A percentile compares a stretch with the other conserved stretches of the same genome.
Conservation (phyloP, 2,329 filamentous ascomycete genomes). For the Fusarium hostae region DNA sequence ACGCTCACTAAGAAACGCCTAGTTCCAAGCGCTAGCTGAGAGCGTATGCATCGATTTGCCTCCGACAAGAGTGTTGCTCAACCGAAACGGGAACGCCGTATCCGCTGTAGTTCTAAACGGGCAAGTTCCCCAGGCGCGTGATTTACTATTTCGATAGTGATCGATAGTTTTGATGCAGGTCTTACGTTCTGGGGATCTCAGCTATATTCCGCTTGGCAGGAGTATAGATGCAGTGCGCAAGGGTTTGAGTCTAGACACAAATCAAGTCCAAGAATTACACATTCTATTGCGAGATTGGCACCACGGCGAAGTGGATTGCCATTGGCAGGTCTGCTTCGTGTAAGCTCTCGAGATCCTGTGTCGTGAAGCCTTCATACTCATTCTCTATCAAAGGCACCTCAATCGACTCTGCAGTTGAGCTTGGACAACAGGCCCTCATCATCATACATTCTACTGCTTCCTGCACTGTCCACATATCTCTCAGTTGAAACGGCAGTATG, state of each 20-base stretch:
- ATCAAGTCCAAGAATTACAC: too few species aligned
- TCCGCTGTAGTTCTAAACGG: neutral
- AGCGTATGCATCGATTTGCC: neutral
- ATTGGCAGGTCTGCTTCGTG: neutral
- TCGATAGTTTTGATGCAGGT: neutral
- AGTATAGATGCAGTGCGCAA: neutral
- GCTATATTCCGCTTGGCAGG: neutral
- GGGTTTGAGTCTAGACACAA: neutral
- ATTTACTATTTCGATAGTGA: neutral
- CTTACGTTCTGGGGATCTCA: neutral
- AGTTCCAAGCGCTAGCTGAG: neutral
- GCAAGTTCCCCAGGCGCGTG: neutral
- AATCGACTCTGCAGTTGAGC: neutral
- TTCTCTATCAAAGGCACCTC: neutral
- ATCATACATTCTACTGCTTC: fast-evolving
- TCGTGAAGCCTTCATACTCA: neutral
- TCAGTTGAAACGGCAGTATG: neutral
- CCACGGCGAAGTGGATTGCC: neutral
- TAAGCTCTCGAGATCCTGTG: neutral
- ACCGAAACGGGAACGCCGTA: neutral
- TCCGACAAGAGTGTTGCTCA: neutral
- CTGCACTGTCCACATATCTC: fast-evolving
- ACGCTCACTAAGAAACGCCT: neutral
- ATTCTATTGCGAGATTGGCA: neutral
- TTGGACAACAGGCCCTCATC: neutral